These are phyloP conservation scores for Fusarium setosum DNA, from an alignment of 2,329 filamentous ascomycete species.

Conservation along the genomic window DNA sequence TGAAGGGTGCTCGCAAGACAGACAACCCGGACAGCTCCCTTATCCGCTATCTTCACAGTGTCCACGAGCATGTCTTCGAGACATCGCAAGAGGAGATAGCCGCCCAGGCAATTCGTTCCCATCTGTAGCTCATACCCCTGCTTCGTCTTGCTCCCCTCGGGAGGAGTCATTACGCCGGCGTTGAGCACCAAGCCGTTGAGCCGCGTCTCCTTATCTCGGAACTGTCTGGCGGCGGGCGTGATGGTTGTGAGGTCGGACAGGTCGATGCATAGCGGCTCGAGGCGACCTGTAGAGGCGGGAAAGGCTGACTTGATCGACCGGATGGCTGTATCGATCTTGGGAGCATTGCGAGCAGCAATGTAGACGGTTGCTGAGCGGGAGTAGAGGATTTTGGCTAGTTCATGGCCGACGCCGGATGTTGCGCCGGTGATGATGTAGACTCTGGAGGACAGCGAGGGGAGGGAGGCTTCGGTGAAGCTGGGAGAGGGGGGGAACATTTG, in stretches of 20 bases:
- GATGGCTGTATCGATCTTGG: constrained; percentile 22
- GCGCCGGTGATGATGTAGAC: constrained; percentile 36
- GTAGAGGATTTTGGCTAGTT: constrained; percentile 35
- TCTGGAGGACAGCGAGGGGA: constrained; percentile 18
- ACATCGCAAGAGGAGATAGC: constrained; percentile 19
- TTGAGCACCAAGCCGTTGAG: constrained; percentile 33
- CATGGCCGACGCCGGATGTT: constrained; percentile 30
- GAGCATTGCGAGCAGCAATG: constrained; percentile 19
- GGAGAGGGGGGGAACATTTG: constrained; percentile 31
- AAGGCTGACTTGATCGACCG: constrained; percentile 9
- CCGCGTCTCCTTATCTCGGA: constrained; percentile 12
- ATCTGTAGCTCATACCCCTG: constrained; percentile 34
- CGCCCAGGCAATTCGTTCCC: constrained; percentile 35
- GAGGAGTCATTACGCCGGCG: constrained; percentile 34
- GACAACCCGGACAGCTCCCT: constrained; percentile 22
- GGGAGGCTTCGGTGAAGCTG: constrained; percentile 28
- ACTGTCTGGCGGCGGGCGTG: neutral
- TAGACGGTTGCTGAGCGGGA: constrained; percentile 26
- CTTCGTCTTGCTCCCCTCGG: constrained; percentile 24
- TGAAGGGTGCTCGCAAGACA: constrained; percentile 34
- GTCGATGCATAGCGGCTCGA: constrained; percentile 27
- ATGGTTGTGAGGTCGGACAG: constrained; percentile 27
- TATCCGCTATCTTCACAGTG: constrained; percentile 8
- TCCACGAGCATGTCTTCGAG: constrained; percentile 16
- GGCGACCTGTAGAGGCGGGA: constrained; percentile 18